Base-by-base conservation (phyloP, 192 early-diverging fungal species). In the Umbelopsis ramanniana region DNA sequence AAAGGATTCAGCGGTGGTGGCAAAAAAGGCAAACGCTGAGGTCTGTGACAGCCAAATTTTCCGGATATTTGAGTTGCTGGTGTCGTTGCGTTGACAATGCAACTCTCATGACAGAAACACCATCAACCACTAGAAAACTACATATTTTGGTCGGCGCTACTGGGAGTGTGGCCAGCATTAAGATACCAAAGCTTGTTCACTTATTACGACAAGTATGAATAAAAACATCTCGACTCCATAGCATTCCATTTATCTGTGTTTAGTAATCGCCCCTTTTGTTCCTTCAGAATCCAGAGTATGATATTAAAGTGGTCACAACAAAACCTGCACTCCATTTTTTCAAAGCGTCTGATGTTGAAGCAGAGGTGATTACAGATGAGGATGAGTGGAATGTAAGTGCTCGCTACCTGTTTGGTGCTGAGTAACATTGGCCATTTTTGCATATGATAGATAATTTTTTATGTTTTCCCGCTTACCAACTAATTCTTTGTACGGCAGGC, bases 161-260 rank as follows among this genome's bases (percentile, higher is more conserved):
- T 0, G 96, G 96, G 38, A 95, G 93, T 72, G 95, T 98, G 15
- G 95, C 96, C 14, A 90, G 89, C 72, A 87, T 98, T 66, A 98
- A 98, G 78, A 80, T 98, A 29, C 93, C 95, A 14, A 67, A 84
- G 29, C 87, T 98, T 15, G 90, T 94, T 14, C 37, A 70, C 24
- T 66, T 72, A 0, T 74, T 93, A 22, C 57, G 57, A 63, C 57
- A 63, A 63, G 57, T 63, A 63, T 63, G 57, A 63, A 63, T 63
- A 63, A 54, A 54, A 12, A 10, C 10, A 14, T 24, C 3, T 54
- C 22, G n/a, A 24, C 22, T 22, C 2, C 8, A 54, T 26, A 0
- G 0, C 53, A 54, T 9, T 5, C 33, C 66, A 76, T 29, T 29
- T 29, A 87, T 55, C 48, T 19, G 14, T n/a, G 48, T 50, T 63